Percentiles rank a stretch among this genome's conserved stretches.
These are phyloP conservation scores for Ustilago bromivora DNA, from an alignment of 1,284 basidiomycete species.

Conservation along the genomic window DNA sequence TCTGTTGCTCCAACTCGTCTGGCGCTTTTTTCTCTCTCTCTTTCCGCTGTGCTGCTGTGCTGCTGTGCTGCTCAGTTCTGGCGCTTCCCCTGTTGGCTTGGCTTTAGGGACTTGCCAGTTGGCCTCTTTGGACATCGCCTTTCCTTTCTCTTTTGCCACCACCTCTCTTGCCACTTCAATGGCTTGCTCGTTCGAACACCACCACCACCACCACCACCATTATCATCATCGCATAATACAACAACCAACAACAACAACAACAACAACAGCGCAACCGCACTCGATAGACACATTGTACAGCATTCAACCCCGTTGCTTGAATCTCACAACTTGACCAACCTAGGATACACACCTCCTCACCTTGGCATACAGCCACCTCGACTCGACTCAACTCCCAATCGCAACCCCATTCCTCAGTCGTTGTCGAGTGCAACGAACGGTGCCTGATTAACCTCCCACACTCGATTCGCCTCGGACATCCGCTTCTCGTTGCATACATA, in stretches of 20 bases:
- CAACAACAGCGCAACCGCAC: background rate
- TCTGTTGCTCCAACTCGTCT: conserved; percentile 1
- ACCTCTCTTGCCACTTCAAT: background rate
- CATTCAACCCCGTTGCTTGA: background rate
- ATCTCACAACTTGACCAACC: background rate
- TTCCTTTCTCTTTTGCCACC: conserved; percentile 4
- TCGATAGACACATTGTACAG: background rate
- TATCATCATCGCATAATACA: conserved; percentile 4
- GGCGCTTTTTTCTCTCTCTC: conserved; percentile 6
- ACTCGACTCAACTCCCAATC: background rate
- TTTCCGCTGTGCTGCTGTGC: background rate
- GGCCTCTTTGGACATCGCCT: background rate
- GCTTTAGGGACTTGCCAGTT: background rate
- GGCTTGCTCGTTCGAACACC: background rate
- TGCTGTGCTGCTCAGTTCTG: background rate
- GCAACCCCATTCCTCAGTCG: background rate
- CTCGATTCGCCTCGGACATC: background rate
- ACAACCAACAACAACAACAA: background rate
- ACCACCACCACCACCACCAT: background rate
- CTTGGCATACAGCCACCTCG: background rate
- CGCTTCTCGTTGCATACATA: background rate
- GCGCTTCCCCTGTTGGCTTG: background rate
- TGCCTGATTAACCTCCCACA: background rate
- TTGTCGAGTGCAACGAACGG: background rate
- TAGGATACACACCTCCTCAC: conserved; percentile 1